Evolutionary conservation across 768 basidiomycete species (phyloP), one percentile per base, ranked within the genome.

Genomic region (Hygrocybe coccinea): DNA sequence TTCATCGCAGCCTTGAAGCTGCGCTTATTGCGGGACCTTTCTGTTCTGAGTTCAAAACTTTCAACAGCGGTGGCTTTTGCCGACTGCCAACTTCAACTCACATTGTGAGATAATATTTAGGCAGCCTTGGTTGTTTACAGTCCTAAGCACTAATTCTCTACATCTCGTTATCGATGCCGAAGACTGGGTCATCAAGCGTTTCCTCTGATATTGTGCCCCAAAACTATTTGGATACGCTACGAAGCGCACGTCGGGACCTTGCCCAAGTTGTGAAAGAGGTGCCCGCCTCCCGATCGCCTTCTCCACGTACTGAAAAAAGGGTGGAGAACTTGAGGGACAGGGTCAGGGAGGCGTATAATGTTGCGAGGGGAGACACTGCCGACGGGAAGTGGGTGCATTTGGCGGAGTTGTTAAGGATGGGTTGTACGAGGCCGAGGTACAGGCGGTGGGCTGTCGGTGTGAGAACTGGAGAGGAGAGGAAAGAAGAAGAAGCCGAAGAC

Each of bases 341-440:
- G 38, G 66, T 81, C 5, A 45, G 62, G 22, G 66, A 71, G 15
- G 71, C 76, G 1, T 64, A 77, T 19, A 51, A 65, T 2, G 56
- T 66, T 19, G 70, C 77, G 6, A 67, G 65, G 19, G 69, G 71
- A 12, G 73, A 79, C 48, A 66, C 78, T 3, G 65, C 75, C 0
- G 69, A 74, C 43, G 77, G 77, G 33, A 77, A 76, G 57, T 83
- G 82, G 82, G 67, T 69, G 1, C 63, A 72, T 22, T 56, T 82
- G 1, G 68, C 67, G 12, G 69, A 71, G 37, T 58, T 75, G 35
- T 60, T 81, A 54, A 73, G 69, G 52, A 64, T 79, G 55, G 71
- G 71, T 5, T 70, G 71, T 36, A 72, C 77, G 6, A 69, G 72
- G 53, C 73, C 74, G 14, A 69, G 69, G 34, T 67, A 62, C 63